Percentiles rank a stretch among this genome's conserved stretches.
Conservation (phyloP, 2,329 filamentous ascomycete species). For the Fusarium devonianum region DNA sequence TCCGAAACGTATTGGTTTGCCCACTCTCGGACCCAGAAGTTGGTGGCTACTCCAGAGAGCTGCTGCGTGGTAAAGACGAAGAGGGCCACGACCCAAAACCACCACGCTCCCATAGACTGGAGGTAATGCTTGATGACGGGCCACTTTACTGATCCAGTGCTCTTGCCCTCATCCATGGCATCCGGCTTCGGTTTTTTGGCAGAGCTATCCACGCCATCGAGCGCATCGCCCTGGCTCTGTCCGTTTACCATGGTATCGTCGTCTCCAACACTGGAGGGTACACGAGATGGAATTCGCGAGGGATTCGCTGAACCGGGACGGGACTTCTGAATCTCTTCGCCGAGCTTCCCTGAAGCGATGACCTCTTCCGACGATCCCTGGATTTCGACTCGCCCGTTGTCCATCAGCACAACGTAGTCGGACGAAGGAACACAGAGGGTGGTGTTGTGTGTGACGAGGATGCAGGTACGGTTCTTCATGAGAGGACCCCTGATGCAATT, state of each 20-base stretch:
- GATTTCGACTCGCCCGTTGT: constrained; percentile 80
- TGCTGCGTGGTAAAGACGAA: constrained; percentile 84
- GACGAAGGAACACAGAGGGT: constrained; percentile 84
- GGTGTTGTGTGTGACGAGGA: constrained; percentile 94
- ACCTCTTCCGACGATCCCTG: constrained; percentile 82
- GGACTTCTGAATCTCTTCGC: constrained; percentile 81
- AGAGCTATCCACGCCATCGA: constrained; percentile 55
- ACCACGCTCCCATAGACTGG: constrained; percentile 91
- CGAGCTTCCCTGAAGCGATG: constrained; percentile 85
- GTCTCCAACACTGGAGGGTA: constrained; percentile 76
- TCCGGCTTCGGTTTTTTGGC: constrained; percentile 56
- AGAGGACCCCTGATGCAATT: constrained; percentile 89
- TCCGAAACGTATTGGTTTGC: constrained; percentile 81
- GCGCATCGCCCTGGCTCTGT: constrained; percentile 56
- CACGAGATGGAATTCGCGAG: constrained; percentile 79
- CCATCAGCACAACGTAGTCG: constrained; percentile 81
- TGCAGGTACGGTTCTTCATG: constrained; percentile 89
- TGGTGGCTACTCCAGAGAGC: constrained; percentile 83
- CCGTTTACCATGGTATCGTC: constrained; percentile 64
- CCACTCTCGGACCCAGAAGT: constrained; percentile 95
- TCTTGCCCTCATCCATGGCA: constrained; percentile 77
- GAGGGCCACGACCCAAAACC: constrained; percentile 85
- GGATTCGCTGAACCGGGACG: constrained; percentile 71
- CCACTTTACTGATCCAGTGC: constrained; percentile 86
- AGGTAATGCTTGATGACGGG: constrained; percentile 87